Conservation (phyloP, 2,329 filamentous ascomycete genomes). For the Calycina herbarum region DNA sequence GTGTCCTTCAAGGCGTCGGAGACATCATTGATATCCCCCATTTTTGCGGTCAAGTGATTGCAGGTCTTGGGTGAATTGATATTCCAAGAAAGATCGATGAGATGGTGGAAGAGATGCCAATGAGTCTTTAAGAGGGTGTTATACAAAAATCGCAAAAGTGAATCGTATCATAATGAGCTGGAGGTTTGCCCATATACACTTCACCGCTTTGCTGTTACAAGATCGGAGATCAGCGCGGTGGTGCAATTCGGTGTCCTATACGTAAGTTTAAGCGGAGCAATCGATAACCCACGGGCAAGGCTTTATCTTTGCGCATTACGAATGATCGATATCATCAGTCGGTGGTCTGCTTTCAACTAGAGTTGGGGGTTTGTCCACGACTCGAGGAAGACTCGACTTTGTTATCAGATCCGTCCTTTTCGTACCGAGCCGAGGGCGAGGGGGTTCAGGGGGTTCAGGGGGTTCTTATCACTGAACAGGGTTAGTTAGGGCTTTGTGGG, state of each 20-base stretch:
- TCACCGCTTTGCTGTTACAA: not conserved
- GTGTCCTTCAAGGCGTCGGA: not conserved
- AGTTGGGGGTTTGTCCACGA: conserved; percentile 1
- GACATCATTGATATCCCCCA: not conserved
- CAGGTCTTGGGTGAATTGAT: not conserved
- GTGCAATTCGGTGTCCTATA: not conserved
- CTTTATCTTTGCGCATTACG: not conserved
- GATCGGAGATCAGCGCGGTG: not conserved
- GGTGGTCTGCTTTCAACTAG: not conserved
- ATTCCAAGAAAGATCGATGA: not conserved
- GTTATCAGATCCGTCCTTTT: not conserved
- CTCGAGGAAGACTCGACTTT: not conserved
- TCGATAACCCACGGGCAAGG: not conserved
- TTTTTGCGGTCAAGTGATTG: not conserved
- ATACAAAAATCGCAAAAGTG: not conserved
- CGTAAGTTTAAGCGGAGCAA: not conserved
- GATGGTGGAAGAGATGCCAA: not conserved
- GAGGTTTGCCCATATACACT: not conserved
- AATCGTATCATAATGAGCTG: not conserved
- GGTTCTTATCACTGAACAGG: too few relatives aligned
- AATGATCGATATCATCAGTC: not conserved
- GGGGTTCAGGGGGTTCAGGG: not conserved
- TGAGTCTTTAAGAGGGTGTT: not conserved
- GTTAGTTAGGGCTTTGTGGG: not conserved
- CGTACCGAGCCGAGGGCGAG: not conserved